Conservation (phyloP, 306 rosid genomes). For the Cicer pinnatifidum region DNA sequence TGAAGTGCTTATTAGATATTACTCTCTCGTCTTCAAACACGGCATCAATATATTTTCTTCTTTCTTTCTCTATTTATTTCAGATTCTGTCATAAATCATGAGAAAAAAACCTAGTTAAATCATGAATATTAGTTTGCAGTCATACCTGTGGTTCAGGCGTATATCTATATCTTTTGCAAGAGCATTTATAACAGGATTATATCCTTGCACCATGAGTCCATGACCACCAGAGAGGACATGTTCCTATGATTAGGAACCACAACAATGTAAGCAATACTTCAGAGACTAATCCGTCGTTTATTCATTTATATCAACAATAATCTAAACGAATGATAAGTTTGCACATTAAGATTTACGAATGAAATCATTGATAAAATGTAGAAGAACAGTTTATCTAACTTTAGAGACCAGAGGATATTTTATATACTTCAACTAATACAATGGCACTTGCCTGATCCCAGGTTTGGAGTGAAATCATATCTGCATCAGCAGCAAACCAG, state of each 20-base stretch:
- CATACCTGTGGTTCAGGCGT: conserved; percentile 70
- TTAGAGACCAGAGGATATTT: conserved; percentile 8
- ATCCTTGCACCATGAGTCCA: conserved; percentile 85
- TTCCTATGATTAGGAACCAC: conserved; percentile 54
- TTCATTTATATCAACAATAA: conserved; percentile 28
- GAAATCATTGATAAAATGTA: conserved; percentile 1
- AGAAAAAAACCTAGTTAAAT: conserved; percentile 28
- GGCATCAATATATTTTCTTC: conserved; percentile 10
- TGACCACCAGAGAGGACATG: conserved; percentile 83
- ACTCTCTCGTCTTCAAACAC: conserved; percentile 33
- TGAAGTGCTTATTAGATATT: conserved; percentile 6
- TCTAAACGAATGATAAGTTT: conserved; percentile 8
- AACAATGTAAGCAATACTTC: conserved; percentile 44
- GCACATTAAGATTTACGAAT: conserved; percentile 27
- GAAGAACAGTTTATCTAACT: background rate
- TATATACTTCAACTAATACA: conserved; percentile 39
- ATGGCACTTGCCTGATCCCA: conserved; percentile 82
- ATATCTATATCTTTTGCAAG: conserved; percentile 73
- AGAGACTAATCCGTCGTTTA: conserved; percentile 28
- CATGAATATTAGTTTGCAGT: conserved; percentile 23
- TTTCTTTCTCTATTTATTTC: conserved; percentile 6
- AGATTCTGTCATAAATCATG: background rate
- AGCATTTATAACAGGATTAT: conserved; percentile 68
- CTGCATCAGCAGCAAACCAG: conserved; percentile 88
- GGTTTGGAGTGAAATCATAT: conserved; percentile 71